Evolutionary conservation across 306 rosid species (phyloP).

Genomic region (barrel medic (Medicago truncatula)): DNA sequence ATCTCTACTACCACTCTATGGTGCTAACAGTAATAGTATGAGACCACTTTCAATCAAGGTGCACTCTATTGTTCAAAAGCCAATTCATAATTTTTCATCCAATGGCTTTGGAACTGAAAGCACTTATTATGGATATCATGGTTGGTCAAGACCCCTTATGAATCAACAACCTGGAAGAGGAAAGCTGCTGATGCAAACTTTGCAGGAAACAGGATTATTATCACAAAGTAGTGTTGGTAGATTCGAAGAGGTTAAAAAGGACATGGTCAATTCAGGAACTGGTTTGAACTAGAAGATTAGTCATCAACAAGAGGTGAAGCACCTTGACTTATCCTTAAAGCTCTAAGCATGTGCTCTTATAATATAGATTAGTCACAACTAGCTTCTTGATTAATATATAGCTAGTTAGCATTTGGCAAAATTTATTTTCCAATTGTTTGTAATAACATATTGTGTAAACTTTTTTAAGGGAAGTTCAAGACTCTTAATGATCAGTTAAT

Average conservation of each 20-base stretch:
- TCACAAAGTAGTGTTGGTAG: slow-evolving; percentile 48
- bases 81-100: slow-evolving; percentile 38
- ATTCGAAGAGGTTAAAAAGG: slow-evolving; percentile 45
- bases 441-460: slow-evolving; percentile 42
- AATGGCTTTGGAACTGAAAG: slow-evolving; percentile 35
- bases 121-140: slow-evolving; percentile 36
- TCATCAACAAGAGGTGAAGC: slow-evolving; percentile 57
- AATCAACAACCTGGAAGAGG: slow-evolving; percentile 57
- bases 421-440: slow-evolving; percentile 35
- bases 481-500: not conserved
- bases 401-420: slow-evolving; percentile 1
- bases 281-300: slow-evolving; percentile 48
- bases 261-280: slow-evolving; percentile 41
- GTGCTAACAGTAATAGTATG: slow-evolving; percentile 32
- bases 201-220: slow-evolving; percentile 34
- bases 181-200: slow-evolving; percentile 46
- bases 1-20: slow-evolving; percentile 59
- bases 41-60: slow-evolving; percentile 61
- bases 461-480: not conserved
- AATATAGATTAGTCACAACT: slow-evolving; percentile 3
- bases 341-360: slow-evolving; percentile 43
- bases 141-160: slow-evolving; percentile 47
- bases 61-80: slow-evolving; percentile 62
- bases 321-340: slow-evolving; percentile 73
- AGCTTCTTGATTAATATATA: not conserved